Evolutionary conservation across 148 eudicot genomes (phyloP).

Genomic region (Simmondsia chinensis): DNA sequence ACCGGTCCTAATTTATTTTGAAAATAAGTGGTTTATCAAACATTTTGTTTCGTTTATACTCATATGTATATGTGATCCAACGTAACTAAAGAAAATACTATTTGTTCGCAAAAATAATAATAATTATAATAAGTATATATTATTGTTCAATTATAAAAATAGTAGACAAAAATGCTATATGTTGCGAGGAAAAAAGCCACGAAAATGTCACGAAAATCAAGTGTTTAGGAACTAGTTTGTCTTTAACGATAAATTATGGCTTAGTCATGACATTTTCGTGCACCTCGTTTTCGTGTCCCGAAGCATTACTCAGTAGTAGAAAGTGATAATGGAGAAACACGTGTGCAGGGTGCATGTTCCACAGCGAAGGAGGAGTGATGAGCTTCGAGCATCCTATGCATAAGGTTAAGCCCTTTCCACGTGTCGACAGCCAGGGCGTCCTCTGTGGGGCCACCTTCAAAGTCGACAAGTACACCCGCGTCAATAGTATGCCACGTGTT

Average conservation of each 20-base stretch:
- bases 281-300: background rate
- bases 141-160: too few species aligned
- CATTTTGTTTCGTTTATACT: too few species aligned
- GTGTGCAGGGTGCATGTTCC: constrained; percentile 83
- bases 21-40: too few species aligned
- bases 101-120: too few species aligned
- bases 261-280: background rate
- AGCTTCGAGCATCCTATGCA: constrained; percentile 95
- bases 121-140: too few species aligned
- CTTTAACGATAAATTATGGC: background rate
- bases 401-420: constrained; percentile 86
- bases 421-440: constrained; percentile 86
- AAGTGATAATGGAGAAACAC: background rate
- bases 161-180: too few species aligned
- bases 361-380: constrained; percentile 79
- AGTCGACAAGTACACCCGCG: constrained; percentile 56
- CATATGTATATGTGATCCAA: too few species aligned
- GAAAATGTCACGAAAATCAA: too few species aligned
- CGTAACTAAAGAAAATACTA: too few species aligned
- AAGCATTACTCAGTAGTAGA: background rate
- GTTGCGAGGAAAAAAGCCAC: too few species aligned
- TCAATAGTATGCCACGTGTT: constrained; percentile 75
- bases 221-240: too few species aligned
- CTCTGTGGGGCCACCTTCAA: constrained; percentile 87
- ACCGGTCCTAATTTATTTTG: too few species aligned